A percentile compares a stretch with the other conserved stretches of the same genome.
Evolutionary conservation across 1,284 basidiomycete genomes (phyloP).

Genomic region (Lignosus rhinocerotis): DNA sequence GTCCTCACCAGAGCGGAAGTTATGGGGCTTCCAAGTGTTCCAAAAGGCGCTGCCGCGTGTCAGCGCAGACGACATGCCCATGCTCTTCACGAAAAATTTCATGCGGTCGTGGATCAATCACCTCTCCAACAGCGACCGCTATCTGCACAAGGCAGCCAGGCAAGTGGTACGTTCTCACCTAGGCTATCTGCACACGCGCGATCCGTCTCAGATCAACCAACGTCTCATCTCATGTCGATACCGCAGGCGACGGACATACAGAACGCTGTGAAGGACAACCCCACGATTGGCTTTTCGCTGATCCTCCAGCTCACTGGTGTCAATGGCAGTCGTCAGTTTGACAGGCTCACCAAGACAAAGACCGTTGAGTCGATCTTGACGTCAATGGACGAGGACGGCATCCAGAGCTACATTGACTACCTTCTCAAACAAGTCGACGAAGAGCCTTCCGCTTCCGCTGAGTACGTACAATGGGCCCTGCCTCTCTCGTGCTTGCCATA

Average conservation of each 20-base stretch:
- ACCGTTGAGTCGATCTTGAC: conserved; percentile 87
- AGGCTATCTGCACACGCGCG: conserved; percentile 1
- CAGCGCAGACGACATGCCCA: conserved; percentile 67
- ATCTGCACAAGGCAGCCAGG: conserved; percentile 86
- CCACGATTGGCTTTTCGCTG: conserved; percentile 81
- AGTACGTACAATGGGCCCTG: conserved; percentile 37
- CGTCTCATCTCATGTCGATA: neutral
- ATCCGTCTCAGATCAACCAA: conserved; percentile 1
- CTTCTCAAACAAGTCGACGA: conserved; percentile 65
- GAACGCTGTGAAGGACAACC: conserved; percentile 73
- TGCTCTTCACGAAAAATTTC: conserved; percentile 93
- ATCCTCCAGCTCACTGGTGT: conserved; percentile 87
- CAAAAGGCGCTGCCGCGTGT: conserved; percentile 77
- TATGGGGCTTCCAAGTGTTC: conserved; percentile 95
- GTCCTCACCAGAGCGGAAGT: conserved; percentile 88
- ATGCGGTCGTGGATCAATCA: conserved; percentile 98
- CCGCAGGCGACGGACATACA: conserved; percentile 76
- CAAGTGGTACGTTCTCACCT: conserved; percentile 59
- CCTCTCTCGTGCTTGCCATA: conserved; percentile 4
- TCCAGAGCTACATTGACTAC: conserved; percentile 77
- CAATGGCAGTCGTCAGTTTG: conserved; percentile 88
- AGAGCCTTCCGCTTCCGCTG: conserved; percentile 38
- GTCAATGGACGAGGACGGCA: conserved; percentile 75
- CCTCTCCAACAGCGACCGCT: conserved; percentile 83
- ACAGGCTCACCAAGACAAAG: conserved; percentile 90